phyloP scores from a whole-genome alignment of 345 rosid species.

The Angophora floribunda region DNA sequence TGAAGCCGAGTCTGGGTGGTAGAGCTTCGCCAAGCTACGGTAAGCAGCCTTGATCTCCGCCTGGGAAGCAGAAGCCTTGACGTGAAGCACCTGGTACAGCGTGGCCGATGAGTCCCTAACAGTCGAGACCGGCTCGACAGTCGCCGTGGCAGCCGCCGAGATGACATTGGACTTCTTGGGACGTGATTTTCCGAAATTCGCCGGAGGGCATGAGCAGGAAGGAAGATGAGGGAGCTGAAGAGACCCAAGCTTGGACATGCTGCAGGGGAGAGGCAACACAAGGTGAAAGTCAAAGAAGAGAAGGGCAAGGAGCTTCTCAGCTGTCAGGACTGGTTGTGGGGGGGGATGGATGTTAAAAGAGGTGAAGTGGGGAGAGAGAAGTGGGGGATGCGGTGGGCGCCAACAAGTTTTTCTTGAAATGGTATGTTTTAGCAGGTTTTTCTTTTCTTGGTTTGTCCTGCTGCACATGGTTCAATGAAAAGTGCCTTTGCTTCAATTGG shows the following conservation, averaged over 20 bases:
- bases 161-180: not conserved
- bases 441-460: not conserved
- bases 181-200: not conserved
- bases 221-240: not conserved
- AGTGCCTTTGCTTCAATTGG: not conserved
- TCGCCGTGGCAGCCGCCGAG: not conserved
- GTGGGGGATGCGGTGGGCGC: not conserved
- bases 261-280: not conserved
- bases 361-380: too few relatives aligned
- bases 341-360: not conserved
- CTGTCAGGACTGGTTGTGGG: not conserved
- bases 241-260: not conserved
- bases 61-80: not conserved
- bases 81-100: constrained; percentile 1
- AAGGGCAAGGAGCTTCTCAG: not conserved
- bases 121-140: not conserved
- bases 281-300: not conserved
- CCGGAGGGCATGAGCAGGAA: not conserved
- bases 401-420: not conserved
- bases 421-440: not conserved
- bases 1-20: constrained; percentile 2
- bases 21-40: constrained; percentile 6
- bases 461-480: not conserved
- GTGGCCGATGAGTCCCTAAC: not conserved
- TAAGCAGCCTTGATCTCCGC: constrained; percentile 8